A percentile compares a stretch with the other conserved stretches of the same genome.
phyloP scores from a whole-genome alignment of 495 filamentous ascomycete species.

The Talaromyces proteolyticus region DNA sequence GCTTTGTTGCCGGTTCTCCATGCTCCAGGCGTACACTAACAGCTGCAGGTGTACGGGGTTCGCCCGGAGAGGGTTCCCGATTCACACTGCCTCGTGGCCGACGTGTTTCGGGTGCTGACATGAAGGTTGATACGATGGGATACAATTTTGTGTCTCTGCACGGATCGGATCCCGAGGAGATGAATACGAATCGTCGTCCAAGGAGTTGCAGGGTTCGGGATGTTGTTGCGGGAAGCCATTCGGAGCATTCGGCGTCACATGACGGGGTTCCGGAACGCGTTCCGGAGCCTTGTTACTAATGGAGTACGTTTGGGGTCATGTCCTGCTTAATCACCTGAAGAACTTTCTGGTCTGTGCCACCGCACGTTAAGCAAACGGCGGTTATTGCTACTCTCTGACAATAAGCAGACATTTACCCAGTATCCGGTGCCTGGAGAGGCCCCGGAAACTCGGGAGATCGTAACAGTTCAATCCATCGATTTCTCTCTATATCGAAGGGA shows the following conservation, averaged over 20 bases:
- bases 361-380: not conserved
- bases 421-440: not conserved
- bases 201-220: not conserved
- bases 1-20: conserved; percentile 12
- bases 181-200: not conserved
- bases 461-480: not conserved
- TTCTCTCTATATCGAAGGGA: not conserved
- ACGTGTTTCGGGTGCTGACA: not conserved
- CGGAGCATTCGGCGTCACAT: not conserved
- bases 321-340: not conserved
- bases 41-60: not conserved
- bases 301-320: not conserved
- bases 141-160: not conserved
- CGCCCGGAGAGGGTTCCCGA: not conserved
- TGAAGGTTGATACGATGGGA: not conserved
- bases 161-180: not conserved
- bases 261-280: not conserved
- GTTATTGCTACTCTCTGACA: not conserved
- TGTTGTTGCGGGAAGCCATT: not conserved
- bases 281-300: not conserved
- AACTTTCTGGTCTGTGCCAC: not conserved
- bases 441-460: not conserved
- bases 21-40: not conserved
- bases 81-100: not conserved
- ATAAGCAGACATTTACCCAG: not conserved